A percentile compares a stretch with the other conserved stretches of the same genome.
Evolutionary conservation across 2,329 filamentous ascomycete species (phyloP).

Genomic region (Chaetomiaceae sp.): DNA sequence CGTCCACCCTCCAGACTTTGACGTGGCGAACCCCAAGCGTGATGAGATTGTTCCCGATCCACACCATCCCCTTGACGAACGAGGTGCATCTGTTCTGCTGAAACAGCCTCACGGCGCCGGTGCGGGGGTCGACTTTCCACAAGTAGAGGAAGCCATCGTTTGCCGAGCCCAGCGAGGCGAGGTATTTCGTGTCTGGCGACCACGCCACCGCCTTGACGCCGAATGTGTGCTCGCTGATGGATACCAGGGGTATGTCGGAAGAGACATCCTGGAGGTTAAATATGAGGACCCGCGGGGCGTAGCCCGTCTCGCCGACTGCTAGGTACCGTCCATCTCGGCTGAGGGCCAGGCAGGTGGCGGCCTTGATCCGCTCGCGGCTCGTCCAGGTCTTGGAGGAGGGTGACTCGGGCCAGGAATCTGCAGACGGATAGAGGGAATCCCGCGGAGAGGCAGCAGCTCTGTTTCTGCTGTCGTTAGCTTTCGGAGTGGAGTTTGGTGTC

Average conservation of each 20-base stretch:
- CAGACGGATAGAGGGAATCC: conserved; percentile 41
- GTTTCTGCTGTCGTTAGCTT: conserved; percentile 60
- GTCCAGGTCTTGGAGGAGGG: conserved; percentile 70
- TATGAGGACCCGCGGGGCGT: conserved; percentile 83
- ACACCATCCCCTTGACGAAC: conserved; percentile 77
- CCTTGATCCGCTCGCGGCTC: conserved; percentile 87
- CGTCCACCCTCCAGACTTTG: conserved; percentile 87
- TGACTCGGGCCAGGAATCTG: conserved; percentile 60
- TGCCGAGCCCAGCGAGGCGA: conserved; percentile 80
- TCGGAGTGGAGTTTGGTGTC: conserved; percentile 51
- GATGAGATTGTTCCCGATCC: conserved; percentile 79
- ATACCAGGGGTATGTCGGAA: conserved; percentile 75
- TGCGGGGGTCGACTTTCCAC: conserved; percentile 81
- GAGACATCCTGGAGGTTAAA: conserved; percentile 79
- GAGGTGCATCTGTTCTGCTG: conserved; percentile 90
- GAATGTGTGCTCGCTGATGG: conserved; percentile 83
- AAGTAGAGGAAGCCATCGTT: conserved; percentile 95
- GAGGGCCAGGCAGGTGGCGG: conserved; percentile 83
- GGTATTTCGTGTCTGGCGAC: conserved; percentile 77
- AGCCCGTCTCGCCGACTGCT: conserved; percentile 92
- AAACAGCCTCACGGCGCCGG: conserved; percentile 72
- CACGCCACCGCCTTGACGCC: conserved; percentile 87
- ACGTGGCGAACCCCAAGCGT: conserved; percentile 88
- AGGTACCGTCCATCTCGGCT: conserved; percentile 83
- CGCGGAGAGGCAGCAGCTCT: conserved; percentile 44